Conservation (phyloP, 2,329 filamentous ascomycete species). For the Colletotrichum spinosum region DNA sequence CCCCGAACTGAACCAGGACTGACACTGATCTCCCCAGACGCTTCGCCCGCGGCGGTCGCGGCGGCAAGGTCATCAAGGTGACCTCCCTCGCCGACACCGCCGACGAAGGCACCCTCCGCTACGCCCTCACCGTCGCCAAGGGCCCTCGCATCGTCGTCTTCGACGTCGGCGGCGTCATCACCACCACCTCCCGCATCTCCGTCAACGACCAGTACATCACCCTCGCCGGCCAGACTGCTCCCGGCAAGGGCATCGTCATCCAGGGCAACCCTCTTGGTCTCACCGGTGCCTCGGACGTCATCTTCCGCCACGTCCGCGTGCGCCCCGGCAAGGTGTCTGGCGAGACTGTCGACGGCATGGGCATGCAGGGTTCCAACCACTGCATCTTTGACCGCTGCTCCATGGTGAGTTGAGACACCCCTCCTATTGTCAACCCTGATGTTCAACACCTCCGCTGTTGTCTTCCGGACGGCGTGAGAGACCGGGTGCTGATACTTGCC, state of each 20-base stretch:
- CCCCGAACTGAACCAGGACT: background rate
- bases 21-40: conserved; percentile 37
- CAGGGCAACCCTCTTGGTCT: conserved; percentile 47
- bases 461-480: too few relatives aligned
- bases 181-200: conserved; percentile 56
- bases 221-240: conserved; percentile 62
- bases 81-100: conserved; percentile 48
- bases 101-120: conserved; percentile 48
- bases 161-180: conserved; percentile 59
- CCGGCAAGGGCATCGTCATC: conserved; percentile 53
- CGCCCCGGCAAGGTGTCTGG: conserved; percentile 45
- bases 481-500: too few relatives aligned
- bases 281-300: conserved; percentile 45
- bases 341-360: conserved; percentile 49
- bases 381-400: conserved; percentile 50
- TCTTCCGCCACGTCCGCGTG: conserved; percentile 43
- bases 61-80: conserved; percentile 50
- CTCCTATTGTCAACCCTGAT: too few relatives aligned
- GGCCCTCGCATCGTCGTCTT: conserved; percentile 60
- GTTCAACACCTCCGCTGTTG: too few relatives aligned
- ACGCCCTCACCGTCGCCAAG: conserved; percentile 52
- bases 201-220: conserved; percentile 57
- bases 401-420: conserved; percentile 36
- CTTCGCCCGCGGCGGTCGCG: conserved; percentile 49
- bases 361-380: conserved; percentile 48